Conservation (phyloP, 306 rosid species). For the Alnus glutinosa region DNA sequence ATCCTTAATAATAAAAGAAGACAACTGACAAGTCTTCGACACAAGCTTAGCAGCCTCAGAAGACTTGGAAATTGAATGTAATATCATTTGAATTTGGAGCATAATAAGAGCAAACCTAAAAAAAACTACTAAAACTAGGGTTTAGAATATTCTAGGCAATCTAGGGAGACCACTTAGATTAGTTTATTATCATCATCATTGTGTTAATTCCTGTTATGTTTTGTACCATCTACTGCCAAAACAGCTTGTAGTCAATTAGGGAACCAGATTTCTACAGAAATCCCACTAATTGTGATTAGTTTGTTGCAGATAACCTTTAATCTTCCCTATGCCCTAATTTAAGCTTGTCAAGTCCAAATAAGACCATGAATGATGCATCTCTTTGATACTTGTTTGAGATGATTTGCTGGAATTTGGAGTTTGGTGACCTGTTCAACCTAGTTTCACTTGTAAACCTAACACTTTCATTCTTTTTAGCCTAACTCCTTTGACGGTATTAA, state of each 20-base stretch:
- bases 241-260: not conserved
- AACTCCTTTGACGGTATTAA: not conserved
- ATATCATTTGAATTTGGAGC: not conserved
- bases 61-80: conserved; percentile 1
- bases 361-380: not conserved
- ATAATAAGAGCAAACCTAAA: not conserved
- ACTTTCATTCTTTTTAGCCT: not conserved
- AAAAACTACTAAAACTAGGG: not conserved
- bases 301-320: not conserved
- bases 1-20: not conserved
- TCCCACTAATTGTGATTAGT: not conserved
- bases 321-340: not conserved
- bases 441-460: not conserved
- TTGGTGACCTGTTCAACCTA: not conserved
- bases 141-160: not conserved
- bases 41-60: not conserved
- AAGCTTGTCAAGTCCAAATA: too few species aligned
- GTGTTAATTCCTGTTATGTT: not conserved
- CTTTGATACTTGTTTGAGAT: not conserved
- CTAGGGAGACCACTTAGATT: not conserved
- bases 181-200: not conserved
- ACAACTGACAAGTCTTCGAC: not conserved
- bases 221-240: not conserved
- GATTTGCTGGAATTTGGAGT: too few species aligned
- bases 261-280: too few species aligned